Evolutionary conservation across 306 rosid genomes (phyloP).

Genomic region (Biancaea sappan): DNA sequence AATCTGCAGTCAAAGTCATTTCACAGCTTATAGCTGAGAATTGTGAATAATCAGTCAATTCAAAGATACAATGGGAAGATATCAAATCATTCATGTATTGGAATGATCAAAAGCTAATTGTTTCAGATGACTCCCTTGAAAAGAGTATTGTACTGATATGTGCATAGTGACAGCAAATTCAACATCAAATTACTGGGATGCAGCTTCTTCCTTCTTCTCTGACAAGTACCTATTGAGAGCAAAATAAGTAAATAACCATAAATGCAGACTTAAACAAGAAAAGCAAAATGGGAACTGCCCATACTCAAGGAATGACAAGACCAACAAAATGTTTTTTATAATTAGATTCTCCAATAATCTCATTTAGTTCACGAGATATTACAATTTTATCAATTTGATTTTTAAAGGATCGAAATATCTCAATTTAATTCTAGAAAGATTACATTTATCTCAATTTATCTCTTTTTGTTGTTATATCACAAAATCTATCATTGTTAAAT

Average conservation of each 20-base stretch:
- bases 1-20: neutral
- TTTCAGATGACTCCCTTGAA: slow-evolving; percentile 11
- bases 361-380: too few relatives aligned
- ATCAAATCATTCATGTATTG: slow-evolving; percentile 31
- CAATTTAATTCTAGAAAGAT: too few relatives aligned
- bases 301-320: slow-evolving; percentile 1
- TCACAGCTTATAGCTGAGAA: neutral
- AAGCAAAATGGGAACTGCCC: slow-evolving; percentile 11
- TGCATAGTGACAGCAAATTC: neutral
- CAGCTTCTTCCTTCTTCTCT: slow-evolving; percentile 40
- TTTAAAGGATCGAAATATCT: too few relatives aligned
- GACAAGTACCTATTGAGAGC: slow-evolving; percentile 35
- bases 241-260: slow-evolving; percentile 27
- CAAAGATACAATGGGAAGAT: neutral
- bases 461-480: too few relatives aligned
- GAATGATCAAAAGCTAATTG: slow-evolving; percentile 26
- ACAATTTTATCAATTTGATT: too few relatives aligned
- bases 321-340: neutral
- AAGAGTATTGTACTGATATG: neutral
- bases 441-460: too few relatives aligned
- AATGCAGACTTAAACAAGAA: slow-evolving; percentile 6
- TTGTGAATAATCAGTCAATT: neutral
- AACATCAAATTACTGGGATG: slow-evolving; percentile 37
- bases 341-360: too few relatives aligned
- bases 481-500: too few relatives aligned